Percentiles rank a stretch among this genome's conserved stretches.
phyloP scores from a whole-genome alignment of 2,329 filamentous ascomycete genomes.

The Penicillium hesseltinei region DNA sequence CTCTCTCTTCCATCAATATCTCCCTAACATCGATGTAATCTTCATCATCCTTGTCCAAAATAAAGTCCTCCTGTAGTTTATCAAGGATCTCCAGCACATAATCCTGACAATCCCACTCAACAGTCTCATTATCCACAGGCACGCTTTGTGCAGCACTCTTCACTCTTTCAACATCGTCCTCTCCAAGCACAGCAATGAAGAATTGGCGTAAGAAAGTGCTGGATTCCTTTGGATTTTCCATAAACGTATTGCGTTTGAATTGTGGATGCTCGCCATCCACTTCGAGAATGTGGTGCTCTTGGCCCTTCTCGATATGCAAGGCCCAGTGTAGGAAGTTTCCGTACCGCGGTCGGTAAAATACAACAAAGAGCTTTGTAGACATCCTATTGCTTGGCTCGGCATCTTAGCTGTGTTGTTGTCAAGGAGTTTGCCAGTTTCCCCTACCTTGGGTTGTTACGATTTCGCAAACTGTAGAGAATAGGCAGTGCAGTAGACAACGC shows the following conservation, averaged over 20 bases:
- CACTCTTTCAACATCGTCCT: background rate
- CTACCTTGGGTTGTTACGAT: background rate
- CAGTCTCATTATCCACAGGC: constrained; percentile 2
- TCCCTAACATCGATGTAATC: constrained; percentile 1
- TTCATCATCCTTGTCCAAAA: constrained; percentile 1
- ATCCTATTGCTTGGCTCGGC: background rate
- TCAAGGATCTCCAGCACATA: constrained; percentile 12
- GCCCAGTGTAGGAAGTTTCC: background rate
- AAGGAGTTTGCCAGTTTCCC: background rate
- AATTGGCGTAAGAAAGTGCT: background rate
- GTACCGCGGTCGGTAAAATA: background rate
- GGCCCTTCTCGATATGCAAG: background rate
- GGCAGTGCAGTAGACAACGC: background rate
- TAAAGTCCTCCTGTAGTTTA: background rate
- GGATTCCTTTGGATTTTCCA: background rate
- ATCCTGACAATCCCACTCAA: constrained; percentile 9
- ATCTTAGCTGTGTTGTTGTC: background rate
- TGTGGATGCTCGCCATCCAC: background rate
- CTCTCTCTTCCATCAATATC: background rate
- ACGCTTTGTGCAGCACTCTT: background rate
- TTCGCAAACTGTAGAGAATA: background rate
- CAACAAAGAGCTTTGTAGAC: background rate
- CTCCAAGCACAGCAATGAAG: background rate
- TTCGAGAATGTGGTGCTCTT: background rate
- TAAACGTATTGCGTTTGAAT: background rate